Percentiles rank a stretch among this genome's conserved stretches.
Evolutionary conservation across 306 rosid species (phyloP).

Genomic region (Argentina anserina): DNA sequence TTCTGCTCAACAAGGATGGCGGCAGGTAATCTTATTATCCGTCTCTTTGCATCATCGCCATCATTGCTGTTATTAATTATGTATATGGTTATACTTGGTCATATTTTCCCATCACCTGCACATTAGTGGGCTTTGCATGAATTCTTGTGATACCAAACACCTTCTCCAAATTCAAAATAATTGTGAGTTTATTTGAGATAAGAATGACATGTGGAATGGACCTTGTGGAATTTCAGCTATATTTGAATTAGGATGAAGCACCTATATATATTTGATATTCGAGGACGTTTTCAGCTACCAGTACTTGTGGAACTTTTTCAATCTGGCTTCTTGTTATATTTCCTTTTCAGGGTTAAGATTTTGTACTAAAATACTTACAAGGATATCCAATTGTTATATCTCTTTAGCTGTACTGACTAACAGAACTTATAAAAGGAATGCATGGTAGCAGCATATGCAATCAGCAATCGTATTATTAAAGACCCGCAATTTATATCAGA

Average conservation of each 20-base stretch:
- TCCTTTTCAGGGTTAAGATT: not conserved
- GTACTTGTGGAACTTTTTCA: not conserved
- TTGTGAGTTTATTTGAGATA: not conserved
- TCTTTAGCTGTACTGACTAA: not conserved
- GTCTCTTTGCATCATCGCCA: conserved; percentile 2
- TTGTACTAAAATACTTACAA: not conserved
- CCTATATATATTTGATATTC: not conserved
- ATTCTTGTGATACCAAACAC: not conserved
- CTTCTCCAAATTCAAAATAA: not conserved
- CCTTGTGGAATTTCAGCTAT: not conserved
- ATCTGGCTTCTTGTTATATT: not conserved
- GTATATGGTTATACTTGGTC: not conserved
- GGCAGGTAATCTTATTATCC: conserved; percentile 59
- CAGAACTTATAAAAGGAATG: not conserved
- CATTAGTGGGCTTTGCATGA: not conserved
- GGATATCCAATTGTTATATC: not conserved
- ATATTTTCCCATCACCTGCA: not conserved
- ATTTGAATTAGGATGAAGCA: not conserved
- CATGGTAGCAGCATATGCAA: not conserved
- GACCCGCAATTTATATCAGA: not conserved
- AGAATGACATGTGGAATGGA: not conserved
- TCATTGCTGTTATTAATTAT: not conserved
- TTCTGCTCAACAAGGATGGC: conserved; percentile 99
- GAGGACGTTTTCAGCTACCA: not conserved
- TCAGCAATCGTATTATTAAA: not conserved